phyloP scores from a whole-genome alignment of 2,329 filamentous ascomycete genomes.

The Microdochium bolleyi region DNA sequence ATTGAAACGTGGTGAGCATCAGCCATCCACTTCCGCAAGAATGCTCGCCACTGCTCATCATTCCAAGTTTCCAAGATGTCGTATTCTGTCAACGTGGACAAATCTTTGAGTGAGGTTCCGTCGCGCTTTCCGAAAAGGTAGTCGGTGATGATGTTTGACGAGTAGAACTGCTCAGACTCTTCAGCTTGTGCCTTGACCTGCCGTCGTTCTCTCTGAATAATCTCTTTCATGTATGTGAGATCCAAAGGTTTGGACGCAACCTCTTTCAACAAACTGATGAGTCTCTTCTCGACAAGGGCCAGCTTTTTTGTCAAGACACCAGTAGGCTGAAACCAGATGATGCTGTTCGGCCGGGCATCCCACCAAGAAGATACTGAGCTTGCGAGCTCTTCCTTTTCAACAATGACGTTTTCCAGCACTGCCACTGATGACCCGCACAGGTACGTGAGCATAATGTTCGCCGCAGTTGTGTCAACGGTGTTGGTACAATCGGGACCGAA shows the following conservation, averaged over 20 bases:
- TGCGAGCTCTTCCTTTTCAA: constrained; percentile 87
- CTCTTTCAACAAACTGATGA: constrained; percentile 77
- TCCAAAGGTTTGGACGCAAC: constrained; percentile 75
- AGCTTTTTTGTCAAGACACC: constrained; percentile 85
- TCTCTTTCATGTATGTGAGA: constrained; percentile 84
- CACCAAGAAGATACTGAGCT: constrained; percentile 76
- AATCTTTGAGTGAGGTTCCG: constrained; percentile 62
- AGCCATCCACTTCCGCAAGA: constrained; percentile 74
- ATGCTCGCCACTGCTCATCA: constrained; percentile 75
- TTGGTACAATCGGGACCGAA: constrained; percentile 80
- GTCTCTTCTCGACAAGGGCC: constrained; percentile 71
- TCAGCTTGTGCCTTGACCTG: constrained; percentile 81
- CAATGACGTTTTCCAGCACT: constrained; percentile 81
- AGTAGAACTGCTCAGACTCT: constrained; percentile 71
- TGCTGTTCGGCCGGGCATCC: constrained; percentile 70
- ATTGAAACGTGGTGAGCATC: constrained; percentile 84
- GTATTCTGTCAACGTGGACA: constrained; percentile 49
- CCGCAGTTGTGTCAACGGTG: constrained; percentile 56
- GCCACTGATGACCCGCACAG: constrained; percentile 90
- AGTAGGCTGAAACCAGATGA: constrained; percentile 80
- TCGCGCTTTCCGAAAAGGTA: constrained; percentile 85
- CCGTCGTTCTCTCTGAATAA: constrained; percentile 71
- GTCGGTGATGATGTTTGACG: constrained; percentile 80
- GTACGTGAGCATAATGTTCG: constrained; percentile 77
- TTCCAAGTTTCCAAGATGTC: constrained; percentile 71